phyloP scores from a whole-genome alignment of 2,329 filamentous ascomycete species.

The Penicillium sp. region DNA sequence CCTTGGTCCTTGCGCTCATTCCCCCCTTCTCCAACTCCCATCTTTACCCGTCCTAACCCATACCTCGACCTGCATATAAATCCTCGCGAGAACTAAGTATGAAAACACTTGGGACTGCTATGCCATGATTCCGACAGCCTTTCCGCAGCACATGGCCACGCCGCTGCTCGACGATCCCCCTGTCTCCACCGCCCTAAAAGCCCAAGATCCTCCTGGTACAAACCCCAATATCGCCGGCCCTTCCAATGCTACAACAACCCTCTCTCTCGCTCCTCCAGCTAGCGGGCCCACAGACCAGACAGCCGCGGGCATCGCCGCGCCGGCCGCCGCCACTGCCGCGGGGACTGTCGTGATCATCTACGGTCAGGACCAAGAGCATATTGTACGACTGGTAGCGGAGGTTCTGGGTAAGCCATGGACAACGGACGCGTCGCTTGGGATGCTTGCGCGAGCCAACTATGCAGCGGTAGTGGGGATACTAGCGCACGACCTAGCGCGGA shows the following conservation, averaged over 20 bases:
- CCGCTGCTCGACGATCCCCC: slow-evolving; percentile 26
- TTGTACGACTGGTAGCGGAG: slow-evolving; percentile 73
- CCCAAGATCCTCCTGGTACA: slow-evolving; percentile 5
- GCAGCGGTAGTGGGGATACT: slow-evolving; percentile 66
- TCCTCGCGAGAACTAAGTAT: slow-evolving; percentile 19
- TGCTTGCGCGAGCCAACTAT: slow-evolving; percentile 54
- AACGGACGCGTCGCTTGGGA: slow-evolving; percentile 56
- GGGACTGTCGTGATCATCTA: slow-evolving; percentile 62
- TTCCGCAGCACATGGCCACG: slow-evolving; percentile 32
- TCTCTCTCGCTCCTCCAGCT: neutral
- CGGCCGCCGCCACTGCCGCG: slow-evolving; percentile 2
- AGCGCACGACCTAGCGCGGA: slow-evolving; percentile 54
- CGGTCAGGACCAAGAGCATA: slow-evolving; percentile 67
- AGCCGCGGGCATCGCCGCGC: neutral
- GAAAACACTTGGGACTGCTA: slow-evolving; percentile 22
- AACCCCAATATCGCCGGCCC: slow-evolving; percentile 8
- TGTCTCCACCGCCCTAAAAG: slow-evolving; percentile 20
- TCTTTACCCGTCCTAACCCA: neutral
- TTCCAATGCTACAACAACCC: slow-evolving; percentile 12
- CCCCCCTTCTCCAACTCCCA: neutral
- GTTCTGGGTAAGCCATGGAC: slow-evolving; percentile 72
- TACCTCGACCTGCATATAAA: neutral
- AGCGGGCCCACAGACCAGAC: neutral
- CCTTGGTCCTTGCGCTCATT: neutral
- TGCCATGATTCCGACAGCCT: slow-evolving; percentile 36